phyloP scores from a whole-genome alignment of 768 basidiomycete species.

The Lepiota brunneoincarnata region DNA sequence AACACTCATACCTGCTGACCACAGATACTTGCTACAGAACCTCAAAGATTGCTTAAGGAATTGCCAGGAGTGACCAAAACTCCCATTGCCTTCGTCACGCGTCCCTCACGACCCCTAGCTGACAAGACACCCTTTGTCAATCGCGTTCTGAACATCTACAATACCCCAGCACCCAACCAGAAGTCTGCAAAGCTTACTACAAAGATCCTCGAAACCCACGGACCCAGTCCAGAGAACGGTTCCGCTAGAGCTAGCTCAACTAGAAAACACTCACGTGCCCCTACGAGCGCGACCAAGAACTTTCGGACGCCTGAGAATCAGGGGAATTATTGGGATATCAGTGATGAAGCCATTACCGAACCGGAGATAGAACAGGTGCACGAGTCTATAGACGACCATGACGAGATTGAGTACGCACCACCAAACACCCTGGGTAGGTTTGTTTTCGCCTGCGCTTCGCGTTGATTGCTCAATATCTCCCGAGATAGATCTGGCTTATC shows the following conservation, averaged over 20 bases:
- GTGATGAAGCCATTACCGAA: slow-evolving; percentile 41
- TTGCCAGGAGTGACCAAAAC: slow-evolving; percentile 14
- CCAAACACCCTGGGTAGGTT: slow-evolving; percentile 42
- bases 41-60: slow-evolving; percentile 20
- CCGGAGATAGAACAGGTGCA: slow-evolving; percentile 27
- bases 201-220: slow-evolving; percentile 16
- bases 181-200: slow-evolving; percentile 32
- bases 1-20: background rate
- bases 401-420: slow-evolving; percentile 52
- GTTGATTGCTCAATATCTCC: background rate
- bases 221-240: slow-evolving; percentile 36
- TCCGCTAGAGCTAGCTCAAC: slow-evolving; percentile 60
- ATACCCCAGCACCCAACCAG: slow-evolving; percentile 5
- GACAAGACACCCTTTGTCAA: slow-evolving; percentile 82
- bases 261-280: slow-evolving; percentile 59
- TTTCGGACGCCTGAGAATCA: slow-evolving; percentile 68
- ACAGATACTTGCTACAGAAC: slow-evolving; percentile 12
- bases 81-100: slow-evolving; percentile 19
- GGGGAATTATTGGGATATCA: slow-evolving; percentile 77
- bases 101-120: slow-evolving; percentile 47
- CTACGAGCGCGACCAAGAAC: slow-evolving; percentile 43
- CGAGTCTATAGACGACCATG: slow-evolving; percentile 33
- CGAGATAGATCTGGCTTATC: slow-evolving; percentile 38
- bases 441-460: background rate
- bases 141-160: slow-evolving; percentile 27